Conservation (phyloP, 2,329 filamentous ascomycete species). For the Ambrosiella cleistominuta region DNA sequence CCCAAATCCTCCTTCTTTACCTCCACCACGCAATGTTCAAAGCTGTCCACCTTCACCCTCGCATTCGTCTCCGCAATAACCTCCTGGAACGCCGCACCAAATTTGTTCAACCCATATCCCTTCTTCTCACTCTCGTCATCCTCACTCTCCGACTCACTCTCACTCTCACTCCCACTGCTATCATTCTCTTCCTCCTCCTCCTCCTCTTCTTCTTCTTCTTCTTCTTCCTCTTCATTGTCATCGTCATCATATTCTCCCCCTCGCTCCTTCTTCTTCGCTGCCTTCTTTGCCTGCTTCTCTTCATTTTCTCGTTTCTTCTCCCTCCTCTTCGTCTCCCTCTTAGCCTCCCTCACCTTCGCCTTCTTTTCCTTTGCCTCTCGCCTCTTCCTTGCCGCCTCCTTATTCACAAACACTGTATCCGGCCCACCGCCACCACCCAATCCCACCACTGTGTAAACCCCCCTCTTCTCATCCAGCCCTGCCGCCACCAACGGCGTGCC, state of each 20-base stretch:
- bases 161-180: conserved; percentile 14
- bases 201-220: conserved; percentile 29
- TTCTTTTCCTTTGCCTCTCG: conserved; percentile 42
- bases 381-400: conserved; percentile 45
- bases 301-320: conserved; percentile 41
- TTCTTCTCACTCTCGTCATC: conserved; percentile 37
- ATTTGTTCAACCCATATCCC: conserved; percentile 68
- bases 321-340: conserved; percentile 37
- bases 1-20: conserved; percentile 91
- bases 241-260: conserved; percentile 19
- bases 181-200: conserved; percentile 29
- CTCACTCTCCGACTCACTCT: conserved; percentile 30
- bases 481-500: conserved; percentile 81
- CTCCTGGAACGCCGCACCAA: conserved; percentile 89
- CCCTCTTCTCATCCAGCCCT: conserved; percentile 68
- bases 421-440: conserved; percentile 74
- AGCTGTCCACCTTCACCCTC: conserved; percentile 81
- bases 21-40: conserved; percentile 93
- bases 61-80: conserved; percentile 84
- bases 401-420: conserved; percentile 49
- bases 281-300: conserved; percentile 6
- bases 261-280: neutral
- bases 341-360: conserved; percentile 42
- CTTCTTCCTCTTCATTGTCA: conserved; percentile 32
- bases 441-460: conserved; percentile 83